phyloP scores from a whole-genome alignment of 2,329 filamentous ascomycete species.

The Erysiphe pulchra region DNA sequence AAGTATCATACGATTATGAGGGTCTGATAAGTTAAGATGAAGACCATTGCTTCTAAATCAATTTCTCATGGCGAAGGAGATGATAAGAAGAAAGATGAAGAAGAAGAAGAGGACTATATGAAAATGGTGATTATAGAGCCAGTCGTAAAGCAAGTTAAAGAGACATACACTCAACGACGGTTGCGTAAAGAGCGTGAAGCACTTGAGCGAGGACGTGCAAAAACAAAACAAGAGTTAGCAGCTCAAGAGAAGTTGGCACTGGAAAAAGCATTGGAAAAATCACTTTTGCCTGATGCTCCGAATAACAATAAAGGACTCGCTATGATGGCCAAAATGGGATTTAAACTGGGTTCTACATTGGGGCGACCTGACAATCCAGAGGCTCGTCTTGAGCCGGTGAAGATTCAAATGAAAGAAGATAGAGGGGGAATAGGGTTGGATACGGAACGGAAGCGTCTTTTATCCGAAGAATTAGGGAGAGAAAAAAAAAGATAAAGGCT shows the following conservation, averaged over 20 bases:
- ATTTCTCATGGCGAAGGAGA: background rate
- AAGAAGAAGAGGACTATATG: constrained; percentile 91
- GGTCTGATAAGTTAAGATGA: too few species aligned
- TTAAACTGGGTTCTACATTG: constrained; percentile 47
- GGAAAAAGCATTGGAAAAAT: constrained; percentile 51
- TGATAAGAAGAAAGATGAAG: constrained; percentile 15
- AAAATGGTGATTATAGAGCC: constrained; percentile 69
- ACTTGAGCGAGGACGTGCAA: constrained; percentile 38
- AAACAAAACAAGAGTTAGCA: constrained; percentile 65
- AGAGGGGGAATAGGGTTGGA: constrained; percentile 66
- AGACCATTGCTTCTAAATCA: too few species aligned
- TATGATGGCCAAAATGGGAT: constrained; percentile 96
- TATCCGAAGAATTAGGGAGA: constrained; percentile 33
- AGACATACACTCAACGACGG: constrained; percentile 33
- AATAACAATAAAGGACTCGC: constrained; percentile 61
- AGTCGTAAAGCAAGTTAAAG: constrained; percentile 19
- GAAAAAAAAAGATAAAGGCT: constrained; percentile 33
- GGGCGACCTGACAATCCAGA: constrained; percentile 30
- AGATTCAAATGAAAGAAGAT: constrained; percentile 51
- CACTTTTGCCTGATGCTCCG: constrained; percentile 30
- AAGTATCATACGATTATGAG: too few species aligned
- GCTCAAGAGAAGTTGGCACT: constrained; percentile 45
- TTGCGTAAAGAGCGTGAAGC: constrained; percentile 26
- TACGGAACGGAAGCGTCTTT: constrained; percentile 55
- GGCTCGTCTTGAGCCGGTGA: constrained; percentile 41